Percentiles rank a stretch among this genome's conserved stretches.
Evolutionary conservation across 1,139 yeast genomes (phyloP).

Genomic region (Yamadazyma blattariae): DNA sequence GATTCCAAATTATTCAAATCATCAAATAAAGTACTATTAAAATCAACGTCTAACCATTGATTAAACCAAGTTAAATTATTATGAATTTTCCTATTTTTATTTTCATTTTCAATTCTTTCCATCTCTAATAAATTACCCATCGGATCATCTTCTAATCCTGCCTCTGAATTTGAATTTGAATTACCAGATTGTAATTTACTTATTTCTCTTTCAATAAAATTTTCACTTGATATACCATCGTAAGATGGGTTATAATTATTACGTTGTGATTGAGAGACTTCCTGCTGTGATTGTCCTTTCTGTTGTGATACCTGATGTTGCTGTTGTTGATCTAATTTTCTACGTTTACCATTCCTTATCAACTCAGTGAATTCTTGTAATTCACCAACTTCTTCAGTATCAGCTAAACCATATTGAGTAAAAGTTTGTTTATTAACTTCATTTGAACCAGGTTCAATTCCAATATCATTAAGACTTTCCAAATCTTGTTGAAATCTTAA

Average conservation of each 20-base stretch:
- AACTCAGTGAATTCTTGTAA: constrained; percentile 25
- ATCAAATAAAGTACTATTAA: neutral
- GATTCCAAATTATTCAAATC: neutral
- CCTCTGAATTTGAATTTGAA: neutral
- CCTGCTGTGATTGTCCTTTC: neutral
- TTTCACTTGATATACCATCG: neutral
- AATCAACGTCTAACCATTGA: constrained; percentile 34
- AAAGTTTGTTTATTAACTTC: constrained; percentile 52
- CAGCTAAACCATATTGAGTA: constrained; percentile 36
- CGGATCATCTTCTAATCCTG: neutral
- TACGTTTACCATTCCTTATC: constrained; percentile 21
- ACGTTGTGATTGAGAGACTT: neutral
- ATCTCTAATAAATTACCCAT: neutral
- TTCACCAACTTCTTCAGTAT: neutral
- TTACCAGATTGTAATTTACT: too few species aligned
- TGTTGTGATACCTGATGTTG: too few species aligned
- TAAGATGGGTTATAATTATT: neutral
- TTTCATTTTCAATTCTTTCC: constrained; percentile 5
- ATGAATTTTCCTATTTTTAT: constrained; percentile 7
- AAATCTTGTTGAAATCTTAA: constrained; percentile 45
- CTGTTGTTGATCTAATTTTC: constrained; percentile 4
- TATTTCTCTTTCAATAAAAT: neutral
- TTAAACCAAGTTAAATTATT: constrained; percentile 55
- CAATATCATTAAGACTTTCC: constrained; percentile 35
- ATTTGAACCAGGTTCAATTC: constrained; percentile 57